Evolutionary conservation across 768 basidiomycete genomes (phyloP), one percentile per base, ranked within the genome.

Genomic region (Tremella yokohamensis): DNA sequence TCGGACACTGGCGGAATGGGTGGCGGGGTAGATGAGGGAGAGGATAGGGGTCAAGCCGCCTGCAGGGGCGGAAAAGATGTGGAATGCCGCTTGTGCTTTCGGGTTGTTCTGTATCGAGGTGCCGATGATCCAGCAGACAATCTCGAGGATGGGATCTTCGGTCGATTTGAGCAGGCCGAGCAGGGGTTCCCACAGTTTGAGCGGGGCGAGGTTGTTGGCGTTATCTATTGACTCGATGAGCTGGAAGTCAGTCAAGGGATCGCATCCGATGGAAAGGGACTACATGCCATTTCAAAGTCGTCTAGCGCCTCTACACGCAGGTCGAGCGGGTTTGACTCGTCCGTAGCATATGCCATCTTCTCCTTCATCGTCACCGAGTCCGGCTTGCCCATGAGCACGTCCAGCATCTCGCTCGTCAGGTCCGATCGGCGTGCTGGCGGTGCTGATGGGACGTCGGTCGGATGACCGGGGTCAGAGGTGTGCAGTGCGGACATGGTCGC

Each of bases 141-240:
- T 68, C 8, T 61, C 58, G 19, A 76, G 70, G 37, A 77, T 66
- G 8, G 62, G 62, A 18, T 69, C 59, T 16, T 74, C 56, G 11
- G 62, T 40, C 16, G 72, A 69, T 2, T 60, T 45, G n/a, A 78
- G 50, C 13, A 78, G 59, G 16, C 40, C 20, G 38, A 77, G 53
- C 8, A 78, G 49, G 9, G 73, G 70, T 29, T 73, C 66, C 77
- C 77, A 78, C 40, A 78, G 52, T 54, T 72, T 72, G 49, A 78
- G 56, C 13, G 69, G 63, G 9, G 74, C 63, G 60, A 78, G 68
- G 57, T 78, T 76, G 56, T 73, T 73, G 60, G 77, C 77, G 52
- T 78, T 78, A 57, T 78, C 77, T 57, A 78, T 73, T 37, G 64
- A 58, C 56, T 78, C 77, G 48, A 78, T 68, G n/a, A 77, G 61